A percentile compares a stretch with the other conserved stretches of the same genome.
phyloP scores from a whole-genome alignment of 1,284 basidiomycete species.

The Ustilago cynodontis region DNA sequence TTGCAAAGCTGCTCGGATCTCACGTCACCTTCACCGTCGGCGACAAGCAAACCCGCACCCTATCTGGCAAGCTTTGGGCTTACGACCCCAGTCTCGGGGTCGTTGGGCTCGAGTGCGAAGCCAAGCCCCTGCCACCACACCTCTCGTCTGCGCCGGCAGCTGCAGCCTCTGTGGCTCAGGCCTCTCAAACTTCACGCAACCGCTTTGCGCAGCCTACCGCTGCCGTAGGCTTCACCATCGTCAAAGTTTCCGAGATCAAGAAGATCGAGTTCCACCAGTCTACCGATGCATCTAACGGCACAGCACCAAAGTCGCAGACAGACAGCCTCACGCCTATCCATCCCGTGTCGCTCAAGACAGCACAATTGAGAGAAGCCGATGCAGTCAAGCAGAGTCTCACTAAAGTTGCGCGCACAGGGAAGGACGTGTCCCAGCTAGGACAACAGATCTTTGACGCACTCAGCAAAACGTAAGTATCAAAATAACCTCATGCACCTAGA shows the following conservation, averaged over 20 bases:
- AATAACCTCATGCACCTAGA: no score
- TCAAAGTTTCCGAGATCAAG: conserved; percentile 60
- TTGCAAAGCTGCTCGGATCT: conserved; percentile 44
- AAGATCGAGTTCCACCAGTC: conserved; percentile 49
- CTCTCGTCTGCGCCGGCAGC: conserved; percentile 47
- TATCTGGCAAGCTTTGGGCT: conserved; percentile 64
- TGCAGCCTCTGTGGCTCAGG: conserved; percentile 46
- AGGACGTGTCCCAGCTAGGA: conserved; percentile 57
- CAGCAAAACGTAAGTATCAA: conserved; percentile 65
- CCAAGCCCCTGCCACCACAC: conserved; percentile 28
- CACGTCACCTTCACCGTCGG: conserved; percentile 43
- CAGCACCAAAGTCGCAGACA: conserved; percentile 11
- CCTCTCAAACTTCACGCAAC: conserved; percentile 42
- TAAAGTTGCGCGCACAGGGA: conserved; percentile 53
- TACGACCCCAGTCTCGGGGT: conserved; percentile 60
- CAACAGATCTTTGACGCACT: conserved; percentile 65
- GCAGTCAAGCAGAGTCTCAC: conserved; percentile 52
- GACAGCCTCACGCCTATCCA: conserved; percentile 38
- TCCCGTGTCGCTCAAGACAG: conserved; percentile 47
- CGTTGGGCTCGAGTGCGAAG: conserved; percentile 60
- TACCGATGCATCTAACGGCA: conserved; percentile 10
- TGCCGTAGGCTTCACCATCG: conserved; percentile 59
- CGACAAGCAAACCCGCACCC: conserved; percentile 31
- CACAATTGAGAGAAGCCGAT: conserved; percentile 53
- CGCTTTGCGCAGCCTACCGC: conserved; percentile 30